Evolutionary conservation across 2,329 filamentous ascomycete genomes (phyloP), one percentile per base, ranked within the genome.

Genomic region (Pestalotiopsis sp.): DNA sequence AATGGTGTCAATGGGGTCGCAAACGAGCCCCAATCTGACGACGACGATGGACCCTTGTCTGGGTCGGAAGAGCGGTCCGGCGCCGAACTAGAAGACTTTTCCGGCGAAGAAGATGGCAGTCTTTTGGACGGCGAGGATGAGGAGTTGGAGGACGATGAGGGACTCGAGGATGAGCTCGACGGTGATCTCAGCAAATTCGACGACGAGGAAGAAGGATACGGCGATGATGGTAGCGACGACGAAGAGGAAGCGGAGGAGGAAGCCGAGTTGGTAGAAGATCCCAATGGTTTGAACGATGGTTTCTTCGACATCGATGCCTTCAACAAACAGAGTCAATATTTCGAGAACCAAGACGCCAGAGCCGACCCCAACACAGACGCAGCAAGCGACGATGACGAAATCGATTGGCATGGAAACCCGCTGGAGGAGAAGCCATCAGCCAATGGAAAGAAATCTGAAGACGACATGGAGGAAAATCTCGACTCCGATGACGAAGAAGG

Each of bases 281-380:
- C 90, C 3, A 87, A 96, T 76, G 94, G 94, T 6, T 88, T 99
- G 39, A 98, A 99, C 76, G 96, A 99, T 77, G 95, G 94, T 4
- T 99, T 99, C 83, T 99, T 99, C 82, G 97, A 94, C 17, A 95
- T 99, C 75, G 95, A 98, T 75, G 91, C 97, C 69, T 99, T 99
- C 87, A 99, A 99, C 85, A 93, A 92, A 78, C 93, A 97, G 77
- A 93, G 94, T 1, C 93, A 97, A 75, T 92, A 92, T 77, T 90
- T 98, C 63, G 96, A 99, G 80, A 90, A 93, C 72, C 92, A 94
- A 79, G 95, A 98, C 78, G 88, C 88, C 36, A 87, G 88, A 71
- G 94, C 92, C 36, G 93, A 95, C 73, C 89, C 89, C 49, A 91
- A 92, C 74, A 91, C 92, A 68, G 92, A 92, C 71, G 87, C 85